Conservation (phyloP, 768 basidiomycete genomes). For the Strobilomyces dryophilus region DNA sequence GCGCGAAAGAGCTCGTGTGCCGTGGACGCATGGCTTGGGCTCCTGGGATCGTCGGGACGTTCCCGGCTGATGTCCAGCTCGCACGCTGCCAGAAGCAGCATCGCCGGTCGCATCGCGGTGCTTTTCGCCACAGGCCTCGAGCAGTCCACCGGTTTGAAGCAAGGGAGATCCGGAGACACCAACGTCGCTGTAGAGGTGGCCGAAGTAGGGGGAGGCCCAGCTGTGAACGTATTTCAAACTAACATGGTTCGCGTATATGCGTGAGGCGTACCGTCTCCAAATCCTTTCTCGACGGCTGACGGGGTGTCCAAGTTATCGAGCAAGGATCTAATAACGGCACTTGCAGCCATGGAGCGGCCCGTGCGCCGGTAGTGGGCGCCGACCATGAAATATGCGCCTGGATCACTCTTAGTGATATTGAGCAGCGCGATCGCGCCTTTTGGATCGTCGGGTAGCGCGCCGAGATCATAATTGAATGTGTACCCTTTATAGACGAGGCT, state of each 20-base stretch:
- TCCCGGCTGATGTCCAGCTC: conserved; percentile 32
- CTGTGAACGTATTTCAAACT: conserved; percentile 15
- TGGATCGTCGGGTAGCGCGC: conserved; percentile 29
- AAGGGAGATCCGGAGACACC: conserved; percentile 5
- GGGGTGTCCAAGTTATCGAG: conserved; percentile 11
- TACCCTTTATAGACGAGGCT: conserved; percentile 26
- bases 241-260: conserved; percentile 8
- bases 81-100: conserved; percentile 30
- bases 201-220: conserved; percentile 6
- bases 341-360: conserved; percentile 28
- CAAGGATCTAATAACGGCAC: conserved; percentile 26
- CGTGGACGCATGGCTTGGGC: conserved; percentile 14
- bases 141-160: conserved; percentile 6
- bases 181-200: conserved; percentile 7
- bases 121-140: conserved; percentile 8
- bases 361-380: conserved; percentile 33
- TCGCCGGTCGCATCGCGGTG: conserved; percentile 24
- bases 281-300: conserved; percentile 14
- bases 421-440: conserved; percentile 25
- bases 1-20: conserved; percentile 30
- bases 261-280: conserved; percentile 24
- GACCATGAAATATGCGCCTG: conserved; percentile 29
- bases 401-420: conserved; percentile 26
- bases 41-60: conserved; percentile 17
- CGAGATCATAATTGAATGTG: conserved; percentile 26